These are phyloP conservation scores for Dioscorea dumetorum DNA, from an alignment of 106 monocot genomes.

Conservation along the genomic window DNA sequence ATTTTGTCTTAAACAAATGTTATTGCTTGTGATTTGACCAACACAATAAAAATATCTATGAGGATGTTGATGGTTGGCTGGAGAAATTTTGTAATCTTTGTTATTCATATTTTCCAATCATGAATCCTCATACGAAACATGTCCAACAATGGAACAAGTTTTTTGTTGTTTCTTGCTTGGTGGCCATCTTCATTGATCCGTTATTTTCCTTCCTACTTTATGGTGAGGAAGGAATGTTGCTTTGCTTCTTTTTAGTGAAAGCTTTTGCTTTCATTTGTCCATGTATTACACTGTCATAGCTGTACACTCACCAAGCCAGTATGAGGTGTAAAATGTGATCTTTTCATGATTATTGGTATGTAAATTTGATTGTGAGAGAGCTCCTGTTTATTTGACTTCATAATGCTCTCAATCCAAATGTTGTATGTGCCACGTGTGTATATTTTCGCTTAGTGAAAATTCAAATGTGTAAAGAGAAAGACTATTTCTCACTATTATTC, in stretches of 20 bases:
- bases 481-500: no score
- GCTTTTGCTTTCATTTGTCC: no score
- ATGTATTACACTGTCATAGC: no score
- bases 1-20: slow-evolving; percentile 1
- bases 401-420: no score
- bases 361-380: no score
- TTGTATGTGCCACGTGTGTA: no score
- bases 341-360: no score
- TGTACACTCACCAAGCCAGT: no score
- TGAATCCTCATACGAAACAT: slow-evolving; percentile 27
- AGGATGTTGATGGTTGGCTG: slow-evolving; percentile 17
- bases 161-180: slow-evolving; percentile 35
- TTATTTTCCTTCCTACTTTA: slow-evolving; percentile 37
- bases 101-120: slow-evolving; percentile 15
- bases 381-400: no score
- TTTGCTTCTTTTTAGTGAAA: not conserved
- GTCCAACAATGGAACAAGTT: slow-evolving; percentile 37
- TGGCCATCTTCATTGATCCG: slow-evolving; percentile 35
- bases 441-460: no score
- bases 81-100: not conserved
- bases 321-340: no score
- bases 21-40: not conserved
- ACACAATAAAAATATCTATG: slow-evolving; percentile 11
- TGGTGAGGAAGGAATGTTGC: slow-evolving; percentile 17
- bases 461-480: no score